These are phyloP conservation scores for Chaetothyriales sp. DNA, from an alignment of 2,329 filamentous ascomycete species.

Conservation along the genomic window DNA sequence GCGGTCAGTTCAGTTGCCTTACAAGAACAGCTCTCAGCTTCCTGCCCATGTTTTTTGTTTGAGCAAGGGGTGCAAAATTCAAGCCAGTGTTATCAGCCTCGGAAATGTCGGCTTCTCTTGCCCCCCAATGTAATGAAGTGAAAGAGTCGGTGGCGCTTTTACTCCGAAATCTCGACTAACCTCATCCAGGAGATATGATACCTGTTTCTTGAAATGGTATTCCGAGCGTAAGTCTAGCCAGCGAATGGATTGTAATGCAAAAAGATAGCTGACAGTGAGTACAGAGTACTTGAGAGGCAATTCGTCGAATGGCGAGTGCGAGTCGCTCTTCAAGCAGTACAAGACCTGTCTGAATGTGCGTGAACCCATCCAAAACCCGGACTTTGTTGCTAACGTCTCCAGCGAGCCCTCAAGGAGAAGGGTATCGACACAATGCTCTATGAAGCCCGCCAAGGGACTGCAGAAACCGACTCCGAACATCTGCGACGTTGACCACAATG, in stretches of 20 bases:
- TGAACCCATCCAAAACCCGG: slow-evolving; percentile 2
- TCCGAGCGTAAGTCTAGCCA: slow-evolving; percentile 62
- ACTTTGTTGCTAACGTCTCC: slow-evolving; percentile 2
- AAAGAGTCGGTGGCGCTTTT: slow-evolving; percentile 58
- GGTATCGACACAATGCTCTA: slow-evolving; percentile 89
- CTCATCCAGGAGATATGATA: slow-evolving; percentile 66
- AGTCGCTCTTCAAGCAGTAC: slow-evolving; percentile 73
- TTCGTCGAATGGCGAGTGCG: slow-evolving; percentile 73
- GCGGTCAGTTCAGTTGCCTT: neutral
- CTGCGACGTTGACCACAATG: slow-evolving; percentile 30
- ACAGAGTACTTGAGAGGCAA: slow-evolving; percentile 79
- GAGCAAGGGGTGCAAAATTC: neutral
- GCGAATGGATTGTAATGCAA: neutral
- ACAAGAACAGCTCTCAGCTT: neutral
- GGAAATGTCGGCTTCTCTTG: slow-evolving; percentile 84
- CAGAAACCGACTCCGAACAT: slow-evolving; percentile 66
- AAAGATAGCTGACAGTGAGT: slow-evolving; percentile 3
- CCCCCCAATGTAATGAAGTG: slow-evolving; percentile 84
- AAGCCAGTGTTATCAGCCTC: slow-evolving; percentile 2
- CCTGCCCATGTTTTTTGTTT: neutral
- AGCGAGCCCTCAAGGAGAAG: slow-evolving; percentile 74
- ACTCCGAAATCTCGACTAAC: neutral
- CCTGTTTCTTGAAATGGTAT: slow-evolving; percentile 98
- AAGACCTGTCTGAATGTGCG: slow-evolving; percentile 69
- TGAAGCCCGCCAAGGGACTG: slow-evolving; percentile 76